Conservation (phyloP, 73 alveolate genomes). For the Paramecium pentaurelia region DNA sequence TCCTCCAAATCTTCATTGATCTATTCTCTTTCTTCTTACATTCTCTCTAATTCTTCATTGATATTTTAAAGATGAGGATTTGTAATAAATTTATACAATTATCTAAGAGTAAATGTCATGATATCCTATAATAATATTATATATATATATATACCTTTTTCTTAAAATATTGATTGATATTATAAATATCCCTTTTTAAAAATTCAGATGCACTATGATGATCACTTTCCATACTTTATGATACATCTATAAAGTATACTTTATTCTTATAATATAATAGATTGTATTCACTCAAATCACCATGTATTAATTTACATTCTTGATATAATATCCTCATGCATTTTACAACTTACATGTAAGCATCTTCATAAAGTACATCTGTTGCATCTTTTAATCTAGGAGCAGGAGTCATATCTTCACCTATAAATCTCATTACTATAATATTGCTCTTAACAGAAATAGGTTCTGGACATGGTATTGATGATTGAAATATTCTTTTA, state of each 20-base stretch:
- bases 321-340: conserved; percentile 88
- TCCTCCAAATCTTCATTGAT: conserved; percentile 57
- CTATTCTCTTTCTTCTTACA: conserved; percentile 25
- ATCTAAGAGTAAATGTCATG: conserved; percentile 80
- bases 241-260: conserved; percentile 97
- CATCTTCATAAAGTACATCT: conserved; percentile 67
- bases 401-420: conserved; percentile 98
- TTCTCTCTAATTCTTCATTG: conserved; percentile 35
- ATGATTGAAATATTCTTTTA: conserved; percentile 89
- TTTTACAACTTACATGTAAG: conserved; percentile 54
- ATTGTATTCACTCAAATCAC: conserved; percentile 99
- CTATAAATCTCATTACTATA: conserved; percentile 98
- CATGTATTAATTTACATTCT: conserved; percentile 97
- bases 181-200: conserved; percentile 97
- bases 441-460: conserved; percentile 89
- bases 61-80: conserved; percentile 60
- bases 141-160: conserved; percentile 60
- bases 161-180: conserved; percentile 89
- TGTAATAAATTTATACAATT: conserved; percentile 83
- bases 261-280: conserved; percentile 83
- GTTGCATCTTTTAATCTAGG: conserved; percentile 98
- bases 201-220: conserved; percentile 99
- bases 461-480: conserved; percentile 98
- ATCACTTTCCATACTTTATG: conserved; percentile 98
- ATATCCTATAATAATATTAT: conserved; percentile 52